Conservation (phyloP, 1,284 basidiomycete species). For the Apiotrichum montevideense region DNA sequence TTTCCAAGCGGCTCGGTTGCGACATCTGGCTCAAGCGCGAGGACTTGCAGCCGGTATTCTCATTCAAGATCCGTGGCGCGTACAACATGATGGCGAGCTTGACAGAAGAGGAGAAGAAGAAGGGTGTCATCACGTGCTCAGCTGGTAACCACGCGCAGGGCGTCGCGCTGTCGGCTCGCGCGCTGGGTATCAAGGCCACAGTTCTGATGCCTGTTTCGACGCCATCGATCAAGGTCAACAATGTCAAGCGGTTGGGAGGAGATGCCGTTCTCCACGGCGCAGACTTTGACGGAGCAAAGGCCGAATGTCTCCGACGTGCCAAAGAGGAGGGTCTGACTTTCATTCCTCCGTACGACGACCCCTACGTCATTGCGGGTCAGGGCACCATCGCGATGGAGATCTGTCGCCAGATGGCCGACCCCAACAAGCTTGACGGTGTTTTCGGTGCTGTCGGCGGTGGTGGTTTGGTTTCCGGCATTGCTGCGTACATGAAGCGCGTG, state of each 20-base stretch:
- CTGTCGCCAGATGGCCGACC: constrained; percentile 71
- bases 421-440: constrained; percentile 72
- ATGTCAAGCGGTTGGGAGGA: constrained; percentile 86
- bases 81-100: constrained; percentile 98
- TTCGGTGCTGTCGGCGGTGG: constrained; percentile 92
- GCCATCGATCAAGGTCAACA: constrained; percentile 91
- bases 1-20: constrained; percentile 82
- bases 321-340: constrained; percentile 71
- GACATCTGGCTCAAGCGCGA: constrained; percentile 93
- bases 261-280: constrained; percentile 86
- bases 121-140: constrained; percentile 95
- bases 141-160: constrained; percentile 99
- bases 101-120: constrained; percentile 83
- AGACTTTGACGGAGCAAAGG: constrained; percentile 96
- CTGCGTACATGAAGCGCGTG: constrained; percentile 88
- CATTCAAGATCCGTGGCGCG: constrained; percentile 96
- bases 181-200: constrained; percentile 84
- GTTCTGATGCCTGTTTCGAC: constrained; percentile 98
- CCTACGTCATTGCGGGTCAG: constrained; percentile 93
- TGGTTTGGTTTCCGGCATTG: constrained; percentile 81
- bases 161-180: constrained; percentile 84
- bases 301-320: constrained; percentile 83
- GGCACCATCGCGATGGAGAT: constrained; percentile 95
- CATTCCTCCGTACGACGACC: constrained; percentile 97
- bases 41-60: constrained; percentile 96